phyloP scores from a whole-genome alignment of 331 rosid genomes.

The Malus hybrid region DNA sequence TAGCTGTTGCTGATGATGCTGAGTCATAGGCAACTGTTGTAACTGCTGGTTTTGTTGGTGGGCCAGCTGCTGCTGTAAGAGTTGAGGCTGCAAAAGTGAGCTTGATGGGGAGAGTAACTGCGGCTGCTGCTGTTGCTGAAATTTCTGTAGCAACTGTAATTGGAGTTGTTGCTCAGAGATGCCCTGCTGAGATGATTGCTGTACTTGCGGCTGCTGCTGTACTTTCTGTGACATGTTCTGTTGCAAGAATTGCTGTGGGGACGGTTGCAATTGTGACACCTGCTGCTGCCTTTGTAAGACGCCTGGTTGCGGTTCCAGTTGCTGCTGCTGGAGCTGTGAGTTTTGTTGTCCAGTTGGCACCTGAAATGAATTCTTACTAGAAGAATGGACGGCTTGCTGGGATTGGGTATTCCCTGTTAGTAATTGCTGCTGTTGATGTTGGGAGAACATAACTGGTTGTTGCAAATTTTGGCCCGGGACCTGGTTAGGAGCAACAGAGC shows the following conservation, averaged over 20 bases:
- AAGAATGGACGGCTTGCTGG: slow-evolving; percentile 53
- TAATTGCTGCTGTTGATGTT: slow-evolving; percentile 77
- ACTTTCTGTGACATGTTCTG: slow-evolving; percentile 61
- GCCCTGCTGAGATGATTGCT: slow-evolving; percentile 58
- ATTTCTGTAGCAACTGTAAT: slow-evolving; percentile 54
- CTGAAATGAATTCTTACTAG: slow-evolving; percentile 52
- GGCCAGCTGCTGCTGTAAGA: slow-evolving; percentile 5
- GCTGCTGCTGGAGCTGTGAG: slow-evolving; percentile 73
- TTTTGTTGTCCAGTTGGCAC: slow-evolving; percentile 57
- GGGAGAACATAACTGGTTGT: slow-evolving; percentile 53
- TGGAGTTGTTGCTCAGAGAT: slow-evolving; percentile 76
- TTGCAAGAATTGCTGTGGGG: slow-evolving; percentile 60
- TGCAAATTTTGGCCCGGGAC: slow-evolving; percentile 52
- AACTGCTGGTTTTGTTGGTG: slow-evolving; percentile 60
- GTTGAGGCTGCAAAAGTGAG: slow-evolving; percentile 57
- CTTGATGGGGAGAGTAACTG: slow-evolving; percentile 50
- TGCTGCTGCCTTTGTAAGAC: slow-evolving; percentile 73
- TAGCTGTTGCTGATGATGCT: slow-evolving; percentile 60
- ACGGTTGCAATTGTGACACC: slow-evolving; percentile 59
- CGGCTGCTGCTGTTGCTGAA: slow-evolving; percentile 49
- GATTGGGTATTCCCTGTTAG: slow-evolving; percentile 52
- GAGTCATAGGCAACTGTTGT: slow-evolving; percentile 47
- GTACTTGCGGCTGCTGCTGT: slow-evolving; percentile 49
- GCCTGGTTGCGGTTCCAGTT: slow-evolving; percentile 59
- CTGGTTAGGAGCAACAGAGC: slow-evolving; percentile 45